Evolutionary conservation across 2,329 filamentous ascomycete species (phyloP).

Genomic region (Ophiocordyceps unilateralis): DNA sequence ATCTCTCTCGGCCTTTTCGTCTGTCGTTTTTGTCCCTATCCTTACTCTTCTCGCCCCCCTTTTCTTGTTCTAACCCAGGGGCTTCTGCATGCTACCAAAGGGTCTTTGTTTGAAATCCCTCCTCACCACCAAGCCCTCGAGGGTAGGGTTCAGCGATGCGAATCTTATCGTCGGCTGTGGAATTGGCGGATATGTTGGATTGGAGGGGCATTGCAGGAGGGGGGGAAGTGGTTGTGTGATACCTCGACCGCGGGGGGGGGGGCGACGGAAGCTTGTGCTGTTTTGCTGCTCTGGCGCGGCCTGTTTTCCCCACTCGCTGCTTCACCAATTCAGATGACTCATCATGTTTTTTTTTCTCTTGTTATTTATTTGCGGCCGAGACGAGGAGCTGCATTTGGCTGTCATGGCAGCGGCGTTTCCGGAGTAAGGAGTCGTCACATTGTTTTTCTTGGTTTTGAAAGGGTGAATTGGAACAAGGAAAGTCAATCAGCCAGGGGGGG

Average conservation of each 20-base stretch:
- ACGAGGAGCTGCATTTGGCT: conserved; percentile 1
- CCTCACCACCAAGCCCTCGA: background rate
- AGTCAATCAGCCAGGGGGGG: background rate
- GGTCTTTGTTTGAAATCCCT: background rate
- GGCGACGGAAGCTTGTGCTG: background rate
- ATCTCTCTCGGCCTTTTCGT: background rate
- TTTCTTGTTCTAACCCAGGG: background rate
- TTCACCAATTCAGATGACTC: conserved; percentile 8
- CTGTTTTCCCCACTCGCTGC: conserved; percentile 3
- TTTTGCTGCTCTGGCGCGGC: background rate
- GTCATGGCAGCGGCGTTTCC: conserved; percentile 17
- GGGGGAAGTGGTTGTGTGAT: background rate
- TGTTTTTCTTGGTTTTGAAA: background rate
- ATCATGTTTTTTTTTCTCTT: background rate
- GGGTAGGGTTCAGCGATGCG: background rate
- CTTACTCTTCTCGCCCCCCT: background rate
- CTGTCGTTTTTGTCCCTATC: background rate
- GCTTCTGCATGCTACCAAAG: background rate
- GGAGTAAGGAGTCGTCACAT: conserved; percentile 8
- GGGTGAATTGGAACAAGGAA: no score
- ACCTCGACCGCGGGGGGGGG: background rate
- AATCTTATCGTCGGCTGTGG: background rate
- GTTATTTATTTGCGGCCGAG: background rate
- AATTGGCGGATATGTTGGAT: background rate
- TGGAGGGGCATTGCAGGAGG: background rate